Evolutionary conservation across 1,284 basidiomycete species (phyloP).

Genomic region (Hemileccinum hortonii): DNA sequence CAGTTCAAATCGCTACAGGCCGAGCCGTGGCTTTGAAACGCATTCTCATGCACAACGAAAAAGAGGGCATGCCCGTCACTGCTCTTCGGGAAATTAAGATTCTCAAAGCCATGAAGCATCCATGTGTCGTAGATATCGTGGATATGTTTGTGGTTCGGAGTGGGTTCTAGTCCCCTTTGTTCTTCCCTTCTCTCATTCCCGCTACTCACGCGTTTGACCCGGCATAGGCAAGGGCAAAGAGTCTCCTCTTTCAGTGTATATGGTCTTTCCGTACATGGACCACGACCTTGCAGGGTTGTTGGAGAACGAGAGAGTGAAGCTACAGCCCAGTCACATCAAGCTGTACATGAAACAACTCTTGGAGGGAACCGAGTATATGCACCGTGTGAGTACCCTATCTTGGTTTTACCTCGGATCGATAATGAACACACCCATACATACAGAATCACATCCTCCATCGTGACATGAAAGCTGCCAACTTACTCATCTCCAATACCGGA

Average conservation of each 20-base stretch:
- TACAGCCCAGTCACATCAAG: constrained; percentile 86
- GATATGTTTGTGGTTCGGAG: constrained; percentile 89
- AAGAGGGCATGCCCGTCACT: constrained; percentile 95
- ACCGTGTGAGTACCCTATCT: constrained; percentile 55
- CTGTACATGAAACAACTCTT: constrained; percentile 94
- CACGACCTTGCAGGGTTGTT: constrained; percentile 96
- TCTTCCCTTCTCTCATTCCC: not conserved
- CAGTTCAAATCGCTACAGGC: constrained; percentile 62
- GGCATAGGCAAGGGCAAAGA: constrained; percentile 56
- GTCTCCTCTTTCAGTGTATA: constrained; percentile 81
- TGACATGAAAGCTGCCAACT: constrained; percentile 98
- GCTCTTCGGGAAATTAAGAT: constrained; percentile 99
- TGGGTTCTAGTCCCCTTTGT: constrained; percentile 35
- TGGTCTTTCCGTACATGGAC: constrained; percentile 99
- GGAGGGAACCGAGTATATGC: constrained; percentile 94
- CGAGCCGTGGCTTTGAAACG: constrained; percentile 86
- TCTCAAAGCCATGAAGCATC: constrained; percentile 85
- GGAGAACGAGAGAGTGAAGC: constrained; percentile 84
- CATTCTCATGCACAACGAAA: constrained; percentile 94
- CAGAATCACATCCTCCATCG: constrained; percentile 96
- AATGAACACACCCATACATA: constrained; percentile 1
- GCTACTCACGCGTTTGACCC: constrained; percentile 5
- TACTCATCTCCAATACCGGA: constrained; percentile 89
- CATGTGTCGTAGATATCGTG: constrained; percentile 83
- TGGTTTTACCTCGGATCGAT: not conserved